Percentiles rank a stretch among this genome's conserved stretches.
Evolutionary conservation across 176 grass and related monocot species (phyloP).

Genomic region (Hordeum vulgare): MorexV3_pseudomolecules_assembly NC_058519.1:647365657-647366156

Average conservation of each 20-base stretch:
- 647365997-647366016: neutral
- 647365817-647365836: neutral
- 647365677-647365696: neutral
- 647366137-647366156: conserved; percentile 25
- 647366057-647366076: neutral
- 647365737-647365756: neutral
- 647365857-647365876: neutral
- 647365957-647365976: conserved; percentile 44
- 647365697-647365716: neutral
- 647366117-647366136: neutral
- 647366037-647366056: neutral
- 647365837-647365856: neutral
- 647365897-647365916: conserved; percentile 33
- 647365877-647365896: neutral
- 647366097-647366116: conserved; percentile 34
- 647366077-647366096: conserved; percentile 1
- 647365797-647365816: conserved; percentile 10
- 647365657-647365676: neutral
- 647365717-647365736: neutral
- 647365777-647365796: conserved; percentile 79
- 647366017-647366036: neutral
- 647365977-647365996: conserved; percentile 3
- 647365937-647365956: conserved; percentile 91
- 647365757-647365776: conserved; percentile 75
- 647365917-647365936: conserved; percentile 71